These are phyloP conservation scores for Vicia faba DNA, from an alignment of 306 rosid genomes.

Conservation along the genomic window DNA sequence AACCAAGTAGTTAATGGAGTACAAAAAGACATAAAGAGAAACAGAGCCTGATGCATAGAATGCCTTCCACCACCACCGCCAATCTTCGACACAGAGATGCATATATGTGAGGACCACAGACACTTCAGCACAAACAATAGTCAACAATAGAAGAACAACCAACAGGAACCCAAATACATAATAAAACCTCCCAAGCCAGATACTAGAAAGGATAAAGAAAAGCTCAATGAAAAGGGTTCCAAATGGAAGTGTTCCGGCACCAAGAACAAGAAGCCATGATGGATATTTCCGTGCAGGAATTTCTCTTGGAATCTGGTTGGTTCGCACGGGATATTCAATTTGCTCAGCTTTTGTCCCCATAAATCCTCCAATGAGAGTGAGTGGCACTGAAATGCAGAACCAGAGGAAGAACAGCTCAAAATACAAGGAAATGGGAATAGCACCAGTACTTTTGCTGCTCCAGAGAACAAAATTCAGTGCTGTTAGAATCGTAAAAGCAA, in stretches of 20 bases:
- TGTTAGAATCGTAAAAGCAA: slow-evolving; percentile 78
- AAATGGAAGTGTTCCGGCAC: slow-evolving; percentile 95
- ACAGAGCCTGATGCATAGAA: slow-evolving; percentile 96
- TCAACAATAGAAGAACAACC: slow-evolving; percentile 72
- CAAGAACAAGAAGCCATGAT: slow-evolving; percentile 96
- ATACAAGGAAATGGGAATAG: slow-evolving; percentile 86
- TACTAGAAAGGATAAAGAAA: slow-evolving; percentile 95
- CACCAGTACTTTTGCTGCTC: slow-evolving; percentile 95
- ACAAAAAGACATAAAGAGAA: slow-evolving; percentile 81
- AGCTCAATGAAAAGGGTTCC: slow-evolving; percentile 98
- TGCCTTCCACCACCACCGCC: slow-evolving; percentile 99
- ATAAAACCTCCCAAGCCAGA: slow-evolving; percentile 97
- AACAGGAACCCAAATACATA: slow-evolving; percentile 90
- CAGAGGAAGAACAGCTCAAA: slow-evolving; percentile 79
- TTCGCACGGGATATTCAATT: slow-evolving; percentile 81
- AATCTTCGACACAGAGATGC: slow-evolving; percentile 98
- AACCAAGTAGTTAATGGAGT: slow-evolving; percentile 92
- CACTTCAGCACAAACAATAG: slow-evolving; percentile 90
- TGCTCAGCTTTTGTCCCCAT: slow-evolving; percentile 73
- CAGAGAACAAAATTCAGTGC: slow-evolving; percentile 82
- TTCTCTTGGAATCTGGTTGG: slow-evolving; percentile 96
- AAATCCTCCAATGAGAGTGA: slow-evolving; percentile 89
- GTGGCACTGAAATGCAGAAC: slow-evolving; percentile 97
- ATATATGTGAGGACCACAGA: slow-evolving; percentile 96
- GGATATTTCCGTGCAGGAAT: slow-evolving; percentile 90